Conservation (phyloP, 306 rosid species). For the Sicyos baderoa region DNA sequence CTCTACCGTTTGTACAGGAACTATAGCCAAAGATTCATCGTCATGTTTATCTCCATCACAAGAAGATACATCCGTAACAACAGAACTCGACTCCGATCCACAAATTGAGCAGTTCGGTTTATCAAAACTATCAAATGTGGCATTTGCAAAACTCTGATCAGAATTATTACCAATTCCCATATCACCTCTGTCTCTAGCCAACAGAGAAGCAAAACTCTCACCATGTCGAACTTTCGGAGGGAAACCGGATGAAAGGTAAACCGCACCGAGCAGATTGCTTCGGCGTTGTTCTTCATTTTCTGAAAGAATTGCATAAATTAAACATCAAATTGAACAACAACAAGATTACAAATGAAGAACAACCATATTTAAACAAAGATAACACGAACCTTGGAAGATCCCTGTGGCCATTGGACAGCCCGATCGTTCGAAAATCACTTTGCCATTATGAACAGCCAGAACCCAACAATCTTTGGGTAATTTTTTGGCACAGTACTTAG, state of each 20-base stretch:
- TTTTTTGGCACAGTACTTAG: slow-evolving; percentile 84
- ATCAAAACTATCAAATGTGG: slow-evolving; percentile 29
- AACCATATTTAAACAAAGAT: not conserved
- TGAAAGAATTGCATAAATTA: slow-evolving; percentile 26
- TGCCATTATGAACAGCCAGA: slow-evolving; percentile 74
- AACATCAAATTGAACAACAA: not conserved
- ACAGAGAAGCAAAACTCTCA: too few species aligned
- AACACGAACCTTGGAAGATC: slow-evolving; percentile 44
- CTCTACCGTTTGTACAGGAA: slow-evolving; percentile 46
- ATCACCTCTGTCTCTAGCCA: not conserved
- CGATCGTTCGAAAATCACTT: slow-evolving; percentile 57
- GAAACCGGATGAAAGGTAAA: too few species aligned
- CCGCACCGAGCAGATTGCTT: too few species aligned
- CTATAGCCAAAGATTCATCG: slow-evolving; percentile 59
- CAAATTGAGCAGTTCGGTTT: slow-evolving; percentile 51
- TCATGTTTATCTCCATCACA: slow-evolving; percentile 26
- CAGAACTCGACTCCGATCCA: slow-evolving; percentile 27
- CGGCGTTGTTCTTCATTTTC: slow-evolving; percentile 21
- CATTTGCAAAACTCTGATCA: slow-evolving; percentile 47
- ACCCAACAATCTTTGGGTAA: slow-evolving; percentile 52
- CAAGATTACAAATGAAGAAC: not conserved
- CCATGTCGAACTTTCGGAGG: slow-evolving; percentile 20
- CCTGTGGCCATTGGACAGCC: slow-evolving; percentile 22
- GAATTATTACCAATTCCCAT: slow-evolving; percentile 22
- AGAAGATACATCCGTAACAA: slow-evolving; percentile 33